phyloP scores from a whole-genome alignment of 805 yeast genomes.

The Danielia oregonensis region DNA sequence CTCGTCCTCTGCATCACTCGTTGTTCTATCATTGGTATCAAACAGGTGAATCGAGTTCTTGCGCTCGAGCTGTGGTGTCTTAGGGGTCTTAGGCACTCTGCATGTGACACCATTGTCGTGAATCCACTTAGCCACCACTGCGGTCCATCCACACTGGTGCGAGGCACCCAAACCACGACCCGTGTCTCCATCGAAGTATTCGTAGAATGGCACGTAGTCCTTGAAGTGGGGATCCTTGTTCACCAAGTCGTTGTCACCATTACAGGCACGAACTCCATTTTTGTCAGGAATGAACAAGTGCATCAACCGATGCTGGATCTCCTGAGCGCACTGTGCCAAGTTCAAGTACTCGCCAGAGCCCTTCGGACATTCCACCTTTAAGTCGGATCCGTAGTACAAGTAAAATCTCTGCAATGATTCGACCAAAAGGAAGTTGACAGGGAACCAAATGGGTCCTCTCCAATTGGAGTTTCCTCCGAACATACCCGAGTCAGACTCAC shows the following conservation, averaged over 20 bases:
- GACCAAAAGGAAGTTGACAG: slow-evolving; percentile 79
- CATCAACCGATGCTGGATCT: slow-evolving; percentile 80
- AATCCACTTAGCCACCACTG: slow-evolving; percentile 85
- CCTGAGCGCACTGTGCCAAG: slow-evolving; percentile 87
- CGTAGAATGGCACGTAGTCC: slow-evolving; percentile 76
- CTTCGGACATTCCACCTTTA: slow-evolving; percentile 84
- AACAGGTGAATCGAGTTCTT: slow-evolving; percentile 28
- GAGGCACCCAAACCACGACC: slow-evolving; percentile 93
- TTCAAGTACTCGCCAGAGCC: slow-evolving; percentile 75
- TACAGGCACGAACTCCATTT: slow-evolving; percentile 67
- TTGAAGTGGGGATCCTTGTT: slow-evolving; percentile 66
- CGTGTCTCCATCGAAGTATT: slow-evolving; percentile 90
- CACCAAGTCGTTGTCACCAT: slow-evolving; percentile 56
- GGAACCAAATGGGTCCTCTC: slow-evolving; percentile 98
- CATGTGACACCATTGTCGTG: slow-evolving; percentile 81
- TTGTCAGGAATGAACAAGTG: slow-evolving; percentile 69
- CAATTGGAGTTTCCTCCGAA: slow-evolving; percentile 97
- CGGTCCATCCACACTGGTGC: slow-evolving; percentile 97
- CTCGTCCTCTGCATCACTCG: slow-evolving; percentile 18
- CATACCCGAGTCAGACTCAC: slow-evolving; percentile 88
- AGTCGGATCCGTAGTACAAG: slow-evolving; percentile 80
- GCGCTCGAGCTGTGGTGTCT: slow-evolving; percentile 15
- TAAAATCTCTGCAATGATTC: slow-evolving; percentile 86
- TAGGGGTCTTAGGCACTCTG: slow-evolving; percentile 39
- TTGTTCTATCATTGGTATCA: slow-evolving; percentile 12